Conservation (phyloP, 805 yeast genomes). For the Debaryomyces hansenii region DNA sequence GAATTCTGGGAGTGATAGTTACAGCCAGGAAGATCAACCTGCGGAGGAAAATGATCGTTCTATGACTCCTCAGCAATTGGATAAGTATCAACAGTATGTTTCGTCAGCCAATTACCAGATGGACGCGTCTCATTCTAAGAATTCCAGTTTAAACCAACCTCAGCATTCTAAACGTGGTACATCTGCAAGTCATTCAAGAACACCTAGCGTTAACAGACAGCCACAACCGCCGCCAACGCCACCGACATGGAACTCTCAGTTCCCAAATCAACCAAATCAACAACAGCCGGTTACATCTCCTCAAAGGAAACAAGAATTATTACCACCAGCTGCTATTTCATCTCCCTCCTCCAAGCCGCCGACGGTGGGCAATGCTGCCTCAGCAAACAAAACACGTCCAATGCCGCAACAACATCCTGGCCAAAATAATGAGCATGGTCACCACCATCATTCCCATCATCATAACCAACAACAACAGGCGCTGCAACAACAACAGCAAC, state of each 20-base stretch:
- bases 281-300: neutral
- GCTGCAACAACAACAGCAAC: slow-evolving; percentile 17
- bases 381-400: neutral
- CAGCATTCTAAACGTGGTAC: slow-evolving; percentile 6
- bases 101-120: neutral
- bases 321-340: slow-evolving; percentile 32
- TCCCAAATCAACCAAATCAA: neutral
- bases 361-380: neutral
- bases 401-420: slow-evolving; percentile 1
- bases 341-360: slow-evolving; percentile 9
- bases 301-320: slow-evolving; percentile 17
- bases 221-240: slow-evolving; percentile 1
- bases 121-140: slow-evolving; percentile 15
- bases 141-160: slow-evolving; percentile 13
- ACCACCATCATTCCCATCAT: slow-evolving; percentile 4
- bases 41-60: neutral
- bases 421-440: neutral
- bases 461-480: slow-evolving; percentile 6
- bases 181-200: slow-evolving; percentile 1
- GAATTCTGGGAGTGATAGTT: slow-evolving; percentile 12
- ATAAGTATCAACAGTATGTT: slow-evolving; percentile 3
- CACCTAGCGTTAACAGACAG: slow-evolving; percentile 1
- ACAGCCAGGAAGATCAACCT: neutral
- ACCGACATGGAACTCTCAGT: neutral
- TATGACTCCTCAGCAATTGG: neutral